Evolutionary conservation across 306 rosid species (phyloP), one percentile per base, ranked within the genome.

Genomic region (Cucurbita argyrosperma): DNA sequence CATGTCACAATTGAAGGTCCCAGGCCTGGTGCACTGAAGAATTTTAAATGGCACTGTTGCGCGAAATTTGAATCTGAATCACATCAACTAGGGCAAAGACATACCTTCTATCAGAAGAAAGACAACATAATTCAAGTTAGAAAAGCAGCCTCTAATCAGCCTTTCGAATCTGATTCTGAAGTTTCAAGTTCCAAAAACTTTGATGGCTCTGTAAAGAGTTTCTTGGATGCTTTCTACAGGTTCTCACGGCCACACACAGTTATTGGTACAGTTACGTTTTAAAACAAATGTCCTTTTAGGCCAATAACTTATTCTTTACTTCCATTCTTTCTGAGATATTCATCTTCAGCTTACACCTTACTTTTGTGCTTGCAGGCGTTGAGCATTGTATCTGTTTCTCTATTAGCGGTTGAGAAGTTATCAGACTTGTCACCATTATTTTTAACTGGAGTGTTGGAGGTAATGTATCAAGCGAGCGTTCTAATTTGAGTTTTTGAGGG

Each of bases 241-340:
- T 94, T 94, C 85, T 94, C 96, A 46, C 81, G 97, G 86, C 99
- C 99, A 5, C 97, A 94, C 82, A 91, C 99, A 53, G 96, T 94
- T 78, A 87, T 94, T 63, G 99, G 99, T 81, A 89, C 97, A 79
- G 97, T 91, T 89, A 80, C 85, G 99, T 83, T 76, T 80, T 76
- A 14, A 46, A 58, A 26, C 43, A 40, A 23, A 55, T 21, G 37
- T 55, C 52, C 51, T 21, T 71, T 53, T n/a, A 51, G 65, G 30
- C 18, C 63, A 73, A 56, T 40, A 38, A 30, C 78, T 12, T 63
- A 35, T 71, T 38, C 53, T 71, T 12, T 58, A 69, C 85, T 62
- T 77, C 47, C 76, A 69, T 76, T 23, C 59, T 15, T 30, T 70
- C 45, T 49, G 55, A 46, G 54, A 67, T 46, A 45, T 46, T 19